These are phyloP conservation scores for Umbilicus rupestris DNA, from an alignment of 164 flowering plant genomes.

Conservation along the genomic window DNA sequence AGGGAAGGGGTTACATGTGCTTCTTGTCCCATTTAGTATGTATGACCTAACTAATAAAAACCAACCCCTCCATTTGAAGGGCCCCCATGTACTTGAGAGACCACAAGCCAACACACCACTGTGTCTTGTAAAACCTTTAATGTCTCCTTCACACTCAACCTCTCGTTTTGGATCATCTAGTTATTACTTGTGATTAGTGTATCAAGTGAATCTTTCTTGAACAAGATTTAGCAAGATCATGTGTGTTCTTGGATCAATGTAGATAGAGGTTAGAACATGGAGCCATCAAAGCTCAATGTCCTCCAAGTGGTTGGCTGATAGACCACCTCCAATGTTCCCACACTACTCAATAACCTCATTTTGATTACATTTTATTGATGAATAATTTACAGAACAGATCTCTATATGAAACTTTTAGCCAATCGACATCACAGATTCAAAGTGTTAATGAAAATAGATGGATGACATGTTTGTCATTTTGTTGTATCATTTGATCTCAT, in stretches of 20 bases:
- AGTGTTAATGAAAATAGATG: no score
- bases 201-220: background rate
- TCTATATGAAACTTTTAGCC: no score
- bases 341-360: background rate
- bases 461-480: slow-evolving; percentile 9
- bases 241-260: background rate
- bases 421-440: no score
- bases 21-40: background rate
- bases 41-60: slow-evolving; percentile 6
- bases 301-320: slow-evolving; percentile 23
- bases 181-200: background rate
- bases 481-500: slow-evolving; percentile 22
- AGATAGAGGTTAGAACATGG: background rate
- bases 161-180: background rate
- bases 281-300: background rate
- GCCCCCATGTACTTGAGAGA: background rate
- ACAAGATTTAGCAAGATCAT: background rate
- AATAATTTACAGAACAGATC: no score
- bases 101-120: slow-evolving; percentile 4
- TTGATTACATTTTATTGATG: no score
- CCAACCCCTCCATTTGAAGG: slow-evolving; percentile 1
- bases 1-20: slow-evolving; percentile 5
- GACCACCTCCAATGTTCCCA: slow-evolving; percentile 10
- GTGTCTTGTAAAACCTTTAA: background rate
- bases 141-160: background rate